phyloP scores from a whole-genome alignment of 2,329 filamentous ascomycete species.

The Akanthomyces dipterigenus region DNA sequence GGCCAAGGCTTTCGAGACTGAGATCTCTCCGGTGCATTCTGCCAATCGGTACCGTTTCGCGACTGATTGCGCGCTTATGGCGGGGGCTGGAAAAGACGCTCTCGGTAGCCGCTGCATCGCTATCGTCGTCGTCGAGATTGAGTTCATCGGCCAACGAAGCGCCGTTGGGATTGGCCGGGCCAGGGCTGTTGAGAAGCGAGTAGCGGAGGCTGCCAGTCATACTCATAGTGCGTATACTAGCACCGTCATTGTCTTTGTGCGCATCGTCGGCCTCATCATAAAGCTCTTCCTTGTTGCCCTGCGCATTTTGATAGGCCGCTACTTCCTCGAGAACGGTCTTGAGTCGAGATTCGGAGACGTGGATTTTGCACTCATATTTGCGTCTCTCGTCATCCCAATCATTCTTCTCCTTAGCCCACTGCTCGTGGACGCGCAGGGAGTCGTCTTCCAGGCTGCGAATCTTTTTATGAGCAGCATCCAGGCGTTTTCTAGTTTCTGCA shows the following conservation, averaged over 20 bases:
- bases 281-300: slow-evolving; percentile 33
- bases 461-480: slow-evolving; percentile 74
- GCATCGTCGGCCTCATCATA: slow-evolving; percentile 57
- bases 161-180: slow-evolving; percentile 52
- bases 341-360: slow-evolving; percentile 82
- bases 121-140: slow-evolving; percentile 77
- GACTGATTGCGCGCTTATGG: slow-evolving; percentile 49
- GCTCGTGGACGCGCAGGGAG: slow-evolving; percentile 65
- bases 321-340: slow-evolving; percentile 83
- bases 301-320: slow-evolving; percentile 57
- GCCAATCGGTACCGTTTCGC: slow-evolving; percentile 43
- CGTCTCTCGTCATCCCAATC: slow-evolving; percentile 79
- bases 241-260: slow-evolving; percentile 61
- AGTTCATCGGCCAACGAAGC: slow-evolving; percentile 87
- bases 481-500: slow-evolving; percentile 65
- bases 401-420: slow-evolving; percentile 81
- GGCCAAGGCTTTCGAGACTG: slow-evolving; percentile 52
- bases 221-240: slow-evolving; percentile 66
- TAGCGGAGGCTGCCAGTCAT: slow-evolving; percentile 66
- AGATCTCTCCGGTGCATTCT: slow-evolving; percentile 47
- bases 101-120: slow-evolving; percentile 64
- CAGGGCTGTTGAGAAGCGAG: slow-evolving; percentile 58
- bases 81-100: slow-evolving; percentile 48
- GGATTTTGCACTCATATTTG: slow-evolving; percentile 74
- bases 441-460: slow-evolving; percentile 76